Evolutionary conservation across 495 filamentous ascomycete genomes (phyloP).

Genomic region (Cercophora sp.): DNA sequence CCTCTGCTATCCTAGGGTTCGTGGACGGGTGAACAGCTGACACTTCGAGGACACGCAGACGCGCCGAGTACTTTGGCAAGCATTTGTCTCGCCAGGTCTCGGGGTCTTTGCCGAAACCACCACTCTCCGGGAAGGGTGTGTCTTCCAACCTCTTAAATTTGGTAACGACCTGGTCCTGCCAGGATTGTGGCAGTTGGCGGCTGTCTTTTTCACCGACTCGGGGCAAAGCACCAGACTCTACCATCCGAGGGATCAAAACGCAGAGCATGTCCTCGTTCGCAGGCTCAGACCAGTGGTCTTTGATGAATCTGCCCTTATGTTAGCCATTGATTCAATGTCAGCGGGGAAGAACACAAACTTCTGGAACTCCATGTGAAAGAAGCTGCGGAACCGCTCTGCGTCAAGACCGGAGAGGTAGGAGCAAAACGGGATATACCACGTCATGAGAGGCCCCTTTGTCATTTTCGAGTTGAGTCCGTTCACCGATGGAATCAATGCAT

Average conservation of each 20-base stretch:
- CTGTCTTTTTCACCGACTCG: slow-evolving; percentile 47
- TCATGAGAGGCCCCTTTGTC: slow-evolving; percentile 56
- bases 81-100: slow-evolving; percentile 53
- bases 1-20: slow-evolving; percentile 49
- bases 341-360: slow-evolving; percentile 45
- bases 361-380: slow-evolving; percentile 77
- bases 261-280: slow-evolving; percentile 64
- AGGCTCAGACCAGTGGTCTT: slow-evolving; percentile 62
- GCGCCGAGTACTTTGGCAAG: slow-evolving; percentile 52
- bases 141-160: slow-evolving; percentile 56
- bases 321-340: slow-evolving; percentile 10
- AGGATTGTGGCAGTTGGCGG: slow-evolving; percentile 59
- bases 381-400: slow-evolving; percentile 67
- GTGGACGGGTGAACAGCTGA: slow-evolving; percentile 52
- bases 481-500: slow-evolving; percentile 67
- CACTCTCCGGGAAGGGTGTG: slow-evolving; percentile 54
- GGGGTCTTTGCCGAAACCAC: slow-evolving; percentile 46
- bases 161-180: slow-evolving; percentile 65
- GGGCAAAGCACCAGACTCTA: slow-evolving; percentile 49
- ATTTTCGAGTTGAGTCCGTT: slow-evolving; percentile 60
- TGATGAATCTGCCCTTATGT: slow-evolving; percentile 55
- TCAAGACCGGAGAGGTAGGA: slow-evolving; percentile 70
- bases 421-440: slow-evolving; percentile 79
- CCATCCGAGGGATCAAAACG: slow-evolving; percentile 64
- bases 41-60: slow-evolving; percentile 45